phyloP scores from a whole-genome alignment of 495 filamentous ascomycete species.

The Xylaria grammica region DNA sequence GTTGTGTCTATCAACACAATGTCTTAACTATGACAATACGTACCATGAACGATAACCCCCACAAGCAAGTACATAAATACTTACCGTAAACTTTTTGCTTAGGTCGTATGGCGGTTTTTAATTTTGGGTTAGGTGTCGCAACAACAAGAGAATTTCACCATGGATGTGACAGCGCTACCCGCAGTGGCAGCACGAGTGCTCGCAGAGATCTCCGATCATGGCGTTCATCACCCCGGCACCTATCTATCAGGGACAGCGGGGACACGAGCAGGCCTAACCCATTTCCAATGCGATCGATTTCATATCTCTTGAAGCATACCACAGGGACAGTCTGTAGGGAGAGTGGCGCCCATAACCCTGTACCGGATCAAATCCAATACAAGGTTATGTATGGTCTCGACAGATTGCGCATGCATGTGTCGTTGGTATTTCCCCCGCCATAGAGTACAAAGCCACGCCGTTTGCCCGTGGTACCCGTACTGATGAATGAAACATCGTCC shows the following conservation, averaged over 20 bases:
- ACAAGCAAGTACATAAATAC: not conserved
- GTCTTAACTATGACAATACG: not conserved
- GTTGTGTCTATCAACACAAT: too few relatives aligned
- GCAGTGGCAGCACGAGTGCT: too few relatives aligned
- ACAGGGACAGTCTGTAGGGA: too few relatives aligned
- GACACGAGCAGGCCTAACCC: not conserved
- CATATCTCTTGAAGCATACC: not conserved
- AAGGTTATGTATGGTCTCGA: too few relatives aligned
- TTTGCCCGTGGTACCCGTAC: not conserved
- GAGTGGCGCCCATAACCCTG: too few relatives aligned
- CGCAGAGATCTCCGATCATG: too few relatives aligned
- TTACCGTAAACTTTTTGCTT: not conserved
- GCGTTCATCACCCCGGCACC: not conserved
- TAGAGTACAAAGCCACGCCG: not conserved
- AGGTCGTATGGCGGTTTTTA: not conserved
- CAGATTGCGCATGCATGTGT: too few relatives aligned
- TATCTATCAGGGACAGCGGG: not conserved
- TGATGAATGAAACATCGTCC: not conserved
- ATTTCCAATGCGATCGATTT: not conserved
- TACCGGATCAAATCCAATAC: too few relatives aligned
- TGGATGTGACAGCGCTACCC: too few relatives aligned
- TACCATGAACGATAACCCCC: not conserved
- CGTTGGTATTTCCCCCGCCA: not conserved
- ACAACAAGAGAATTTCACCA: too few relatives aligned
- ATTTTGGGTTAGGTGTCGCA: too few relatives aligned